phyloP scores from a whole-genome alignment of 371 early-diverging fungal species.

The Actinomucor elegans region DNA sequence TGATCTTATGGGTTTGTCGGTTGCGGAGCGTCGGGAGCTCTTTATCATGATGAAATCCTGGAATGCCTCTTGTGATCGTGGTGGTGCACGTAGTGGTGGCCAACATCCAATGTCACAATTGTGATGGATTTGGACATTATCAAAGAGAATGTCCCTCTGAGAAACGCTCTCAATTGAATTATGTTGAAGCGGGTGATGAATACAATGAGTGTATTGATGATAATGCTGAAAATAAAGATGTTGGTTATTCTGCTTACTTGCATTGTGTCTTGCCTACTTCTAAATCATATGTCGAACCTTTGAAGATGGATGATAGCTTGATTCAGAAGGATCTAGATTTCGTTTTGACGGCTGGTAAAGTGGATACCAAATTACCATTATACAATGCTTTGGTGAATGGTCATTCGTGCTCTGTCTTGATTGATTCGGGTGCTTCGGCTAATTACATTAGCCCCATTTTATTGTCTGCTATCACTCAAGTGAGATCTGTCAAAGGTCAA shows the following conservation, averaged over 20 bases:
- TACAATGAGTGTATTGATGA: neutral
- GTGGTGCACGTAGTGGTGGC: neutral
- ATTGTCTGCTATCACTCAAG: too few species aligned
- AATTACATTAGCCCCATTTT: too few species aligned
- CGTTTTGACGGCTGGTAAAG: too few species aligned
- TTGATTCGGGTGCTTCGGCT: too few species aligned
- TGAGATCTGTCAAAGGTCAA: too few species aligned
- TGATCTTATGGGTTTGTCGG: neutral
- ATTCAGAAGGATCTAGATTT: neutral
- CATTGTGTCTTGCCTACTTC: neutral
- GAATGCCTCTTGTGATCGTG: neutral
- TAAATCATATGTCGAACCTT: neutral
- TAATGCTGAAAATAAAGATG: neutral
- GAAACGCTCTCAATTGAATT: neutral
- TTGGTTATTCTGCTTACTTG: neutral
- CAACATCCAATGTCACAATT: neutral
- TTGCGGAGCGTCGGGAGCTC: neutral
- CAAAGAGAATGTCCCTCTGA: neutral
- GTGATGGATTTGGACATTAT: neutral
- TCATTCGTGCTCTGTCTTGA: too few species aligned
- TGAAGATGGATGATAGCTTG: neutral
- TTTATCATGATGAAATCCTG: neutral
- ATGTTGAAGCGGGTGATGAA: neutral
- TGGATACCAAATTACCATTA: too few species aligned
- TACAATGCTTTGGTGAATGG: too few species aligned